Evolutionary conservation across 352 stramenopile species (phyloP), one percentile per base, ranked within the genome.

Genomic region (Aphanomyces invadans): DNA sequence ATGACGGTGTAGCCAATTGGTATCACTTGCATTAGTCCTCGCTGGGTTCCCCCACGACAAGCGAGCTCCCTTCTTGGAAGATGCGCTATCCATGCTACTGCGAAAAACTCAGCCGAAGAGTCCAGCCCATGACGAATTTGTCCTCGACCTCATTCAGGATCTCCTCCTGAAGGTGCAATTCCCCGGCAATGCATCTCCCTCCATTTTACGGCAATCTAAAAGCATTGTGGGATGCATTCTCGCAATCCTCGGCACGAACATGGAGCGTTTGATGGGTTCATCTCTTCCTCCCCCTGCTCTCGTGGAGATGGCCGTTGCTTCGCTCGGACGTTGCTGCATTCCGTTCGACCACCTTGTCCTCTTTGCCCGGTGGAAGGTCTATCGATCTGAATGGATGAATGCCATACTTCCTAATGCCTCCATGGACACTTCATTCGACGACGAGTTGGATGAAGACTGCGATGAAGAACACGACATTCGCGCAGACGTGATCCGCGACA

Each of bases 41-140:
- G 28, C 17, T n/a, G 59, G 59, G 17, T 28, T 67, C 10, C 46
- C 60, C 12, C 26, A 49, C 5, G 38, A 21, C 3, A 67, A 67
- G 33, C 45, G 60, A 9, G 60, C 38, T 2, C 25, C 54, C 49
- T 67, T 57, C 45, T 31, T 67, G n/a, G 49, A 46, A 12, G 60
- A 67, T 23, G 60, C 60, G 7, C 25, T 67, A 10, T 32, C 60
- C 23, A 60, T 60, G 60, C 42, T 67, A 19, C 21, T 67, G 33
- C 45, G 60, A 9, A 67, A 67, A 31, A 63, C 36, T n/a, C 36
- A 53, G 28, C 21, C 42, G 42, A 38, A 15, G 28, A 33, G 36
- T 17, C 36, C 45, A 23, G 36, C 21, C 32, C 25, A 59, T 3
- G 60, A 67, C 29, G 7, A 12, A 12, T 19, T 67, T 9, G 49